Percentiles rank a stretch among this genome's conserved stretches.
These are phyloP conservation scores for Ceratocystis harringtonii DNA, from an alignment of 2,329 filamentous ascomycete species.

Conservation along the genomic window DNA sequence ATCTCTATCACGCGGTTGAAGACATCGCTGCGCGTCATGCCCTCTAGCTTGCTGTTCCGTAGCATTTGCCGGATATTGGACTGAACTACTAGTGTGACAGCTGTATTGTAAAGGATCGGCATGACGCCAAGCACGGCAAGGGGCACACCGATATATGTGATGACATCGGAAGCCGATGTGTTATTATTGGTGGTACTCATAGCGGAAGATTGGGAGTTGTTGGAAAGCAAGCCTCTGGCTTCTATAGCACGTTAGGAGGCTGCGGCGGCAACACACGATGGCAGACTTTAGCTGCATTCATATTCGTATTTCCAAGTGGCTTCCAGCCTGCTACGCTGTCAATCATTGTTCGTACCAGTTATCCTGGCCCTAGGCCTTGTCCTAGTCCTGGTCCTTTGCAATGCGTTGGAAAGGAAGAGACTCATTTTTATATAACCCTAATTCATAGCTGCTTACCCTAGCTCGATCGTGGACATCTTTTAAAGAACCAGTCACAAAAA, in stretches of 20 bases:
- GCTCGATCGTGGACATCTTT: background rate
- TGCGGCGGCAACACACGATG: background rate
- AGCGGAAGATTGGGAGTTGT: background rate
- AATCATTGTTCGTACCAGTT: background rate
- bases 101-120: constrained; percentile 51
- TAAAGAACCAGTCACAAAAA: too few relatives aligned
- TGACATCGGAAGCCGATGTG: constrained; percentile 30
- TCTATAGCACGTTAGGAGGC: background rate
- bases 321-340: background rate
- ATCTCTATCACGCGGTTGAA: constrained; percentile 53
- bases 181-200: background rate
- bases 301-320: background rate
- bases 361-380: background rate
- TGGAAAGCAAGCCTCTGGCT: background rate
- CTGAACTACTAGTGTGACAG: constrained; percentile 43
- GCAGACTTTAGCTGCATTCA: background rate
- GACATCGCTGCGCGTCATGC: constrained; percentile 46
- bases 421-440: too few relatives aligned
- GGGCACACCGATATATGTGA: constrained; percentile 43
- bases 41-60: constrained; percentile 39
- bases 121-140: constrained; percentile 44
- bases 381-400: background rate
- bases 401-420: too few relatives aligned
- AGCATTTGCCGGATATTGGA: constrained; percentile 46
- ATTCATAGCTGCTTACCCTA: background rate